Base-by-base conservation (phyloP, 768 basidiomycete genomes). In the Harrya chromipes region DNA sequence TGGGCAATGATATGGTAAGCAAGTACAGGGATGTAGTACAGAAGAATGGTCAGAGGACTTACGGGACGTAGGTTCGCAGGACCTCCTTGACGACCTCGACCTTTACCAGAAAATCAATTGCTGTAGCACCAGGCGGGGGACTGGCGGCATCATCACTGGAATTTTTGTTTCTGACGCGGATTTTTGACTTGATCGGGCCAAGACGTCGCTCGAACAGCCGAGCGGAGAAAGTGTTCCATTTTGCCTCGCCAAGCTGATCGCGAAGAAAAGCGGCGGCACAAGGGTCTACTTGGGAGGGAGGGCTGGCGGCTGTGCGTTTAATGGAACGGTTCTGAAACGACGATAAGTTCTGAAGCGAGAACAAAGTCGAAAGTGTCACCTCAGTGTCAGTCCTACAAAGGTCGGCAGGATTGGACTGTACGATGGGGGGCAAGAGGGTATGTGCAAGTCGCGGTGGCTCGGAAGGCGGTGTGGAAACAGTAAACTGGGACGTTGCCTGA, bases 41-140 rank as follows among this genome's bases (percentile, higher is more conserved):
- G 31, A 50, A 45, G 17, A 17, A 11, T 29, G 34, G 27, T 16
- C 12, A 42, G 43, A 37, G 34, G 23, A 75, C 77, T 55, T 63
- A 76, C 77, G 76, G 76, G 43, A 79, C 77, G 53, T 68, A 79
- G 8, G 66, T 74, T 52, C 76, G 66, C 40, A 77, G 56, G 21
- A 76, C 72, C 59, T 77, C 73, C 50, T 77, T 77, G 57, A 77
- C 77, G 17, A 78, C 70, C 56, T 77, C 76, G 38, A 78, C 77
- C 63, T 77, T 77, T 65, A 77, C 72, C 47, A 77, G 74, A 58
- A 77, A 79, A 50, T 78, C 77, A 41, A 79, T 71, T 37, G 71
- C 77, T 37, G 70, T 71, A 43, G 75, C 75, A 23, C 73, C 72
- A 13, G 66, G 65, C 8, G 52, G 53, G 4, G 61, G 62, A 43